phyloP scores from a whole-genome alignment of 2,329 filamentous ascomycete genomes.

The Colletotrichum abscissum region DNA sequence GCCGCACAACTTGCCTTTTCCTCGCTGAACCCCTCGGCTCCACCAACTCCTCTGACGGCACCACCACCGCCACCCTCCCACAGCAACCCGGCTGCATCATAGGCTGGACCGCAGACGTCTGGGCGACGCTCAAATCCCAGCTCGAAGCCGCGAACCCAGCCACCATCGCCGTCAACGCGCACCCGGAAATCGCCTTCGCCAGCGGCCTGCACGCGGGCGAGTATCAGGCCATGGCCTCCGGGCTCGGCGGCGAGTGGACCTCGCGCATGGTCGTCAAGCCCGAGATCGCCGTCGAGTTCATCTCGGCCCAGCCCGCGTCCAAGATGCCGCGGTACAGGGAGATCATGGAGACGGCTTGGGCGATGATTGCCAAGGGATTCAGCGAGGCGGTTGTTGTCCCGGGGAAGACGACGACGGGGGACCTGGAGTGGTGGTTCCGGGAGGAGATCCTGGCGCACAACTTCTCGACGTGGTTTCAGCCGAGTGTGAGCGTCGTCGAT shows the following conservation, averaged over 20 bases:
- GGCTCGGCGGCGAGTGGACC: slow-evolving; percentile 52
- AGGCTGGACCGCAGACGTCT: slow-evolving; percentile 45
- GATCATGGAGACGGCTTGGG: slow-evolving; percentile 63
- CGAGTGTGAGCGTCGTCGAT: slow-evolving; percentile 55
- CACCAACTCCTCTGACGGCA: slow-evolving; percentile 43
- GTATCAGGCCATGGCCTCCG: slow-evolving; percentile 46
- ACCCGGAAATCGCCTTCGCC: slow-evolving; percentile 57
- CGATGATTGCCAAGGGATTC: slow-evolving; percentile 58
- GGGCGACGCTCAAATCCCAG: slow-evolving; percentile 50
- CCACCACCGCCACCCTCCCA: slow-evolving; percentile 51
- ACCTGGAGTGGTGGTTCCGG: slow-evolving; percentile 64
- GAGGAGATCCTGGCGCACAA: slow-evolving; percentile 59
- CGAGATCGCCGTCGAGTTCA: slow-evolving; percentile 58
- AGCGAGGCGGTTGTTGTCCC: slow-evolving; percentile 55
- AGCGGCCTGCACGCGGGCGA: slow-evolving; percentile 62
- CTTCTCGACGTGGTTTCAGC: slow-evolving; percentile 65
- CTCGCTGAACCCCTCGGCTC: slow-evolving; percentile 47
- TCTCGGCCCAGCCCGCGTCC: slow-evolving; percentile 55
- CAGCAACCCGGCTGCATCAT: slow-evolving; percentile 41
- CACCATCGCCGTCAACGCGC: slow-evolving; percentile 56
- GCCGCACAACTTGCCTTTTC: slow-evolving; percentile 62
- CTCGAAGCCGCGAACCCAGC: slow-evolving; percentile 49
- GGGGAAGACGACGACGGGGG: slow-evolving; percentile 55
- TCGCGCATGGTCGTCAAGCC: slow-evolving; percentile 53
- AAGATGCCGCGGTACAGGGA: slow-evolving; percentile 55